Base-by-base conservation (phyloP, 2,329 filamentous ascomycete genomes). In the Aureobasidium lini region DNA sequence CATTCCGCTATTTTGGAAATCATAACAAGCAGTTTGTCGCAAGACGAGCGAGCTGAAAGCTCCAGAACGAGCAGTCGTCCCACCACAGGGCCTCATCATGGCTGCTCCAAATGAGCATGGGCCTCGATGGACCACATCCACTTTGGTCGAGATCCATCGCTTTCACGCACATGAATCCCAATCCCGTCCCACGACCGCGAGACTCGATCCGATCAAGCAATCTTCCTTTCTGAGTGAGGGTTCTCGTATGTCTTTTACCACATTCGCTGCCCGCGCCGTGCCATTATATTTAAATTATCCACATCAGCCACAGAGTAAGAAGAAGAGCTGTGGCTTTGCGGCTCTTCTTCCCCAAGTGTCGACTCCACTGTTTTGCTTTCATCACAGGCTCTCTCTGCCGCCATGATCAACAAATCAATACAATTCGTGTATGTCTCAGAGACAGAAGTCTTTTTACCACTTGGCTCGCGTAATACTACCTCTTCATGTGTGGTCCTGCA, bases 401-500 rank as follows among this genome's bases (percentile, higher is more conserved):
- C 13, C 16, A 42, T 16, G n/a, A 42, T 43, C 28, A 54, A 32
- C 50, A 32, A 42, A 31, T 43, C 50, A 37, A 54, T 54, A 31
- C 34, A 37, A 18, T 29, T 34, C 50, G 37, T 43, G 50, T 34
- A 23, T 54, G 37, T 54, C 49, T 53, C 37, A 53, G 36, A 16
- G 49, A 39, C 23, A 40, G 29, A 54, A 43, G n/a, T 43, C 6
- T 42, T 32, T 43, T 54, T 31, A n/a, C 28, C 32, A 16, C 50
- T 54, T 54, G 50, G 50, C 50, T 43, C 50, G 50, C 50, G 50
- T 54, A 53, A 53, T 53, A 15, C 9, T 8, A 31, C 49, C 42
- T 13, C 8, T 13, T 40, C 37, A 15, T 6, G 6, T 6, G 15
- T 40, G 37, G 15, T 10, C 9, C 11, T 53, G 23, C 37, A 54